Base-by-base conservation (phyloP, 306 rosid genomes). In the Prunus armeniaca region DNA sequence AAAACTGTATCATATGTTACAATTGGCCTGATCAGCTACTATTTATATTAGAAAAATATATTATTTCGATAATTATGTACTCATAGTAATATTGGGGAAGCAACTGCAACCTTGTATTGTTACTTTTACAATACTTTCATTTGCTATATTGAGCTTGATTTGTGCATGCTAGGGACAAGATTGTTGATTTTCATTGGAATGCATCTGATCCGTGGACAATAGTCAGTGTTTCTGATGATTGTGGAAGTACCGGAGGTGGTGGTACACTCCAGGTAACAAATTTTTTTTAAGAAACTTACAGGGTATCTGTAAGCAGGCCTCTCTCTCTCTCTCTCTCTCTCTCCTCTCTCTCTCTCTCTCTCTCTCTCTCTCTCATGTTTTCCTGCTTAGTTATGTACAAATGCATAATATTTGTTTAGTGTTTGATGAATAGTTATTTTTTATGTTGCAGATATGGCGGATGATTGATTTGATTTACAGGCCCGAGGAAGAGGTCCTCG, bases 221-320 rank as follows among this genome's bases (percentile, higher is more conserved):
- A 69, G 93, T 89, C 38, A 95, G 99, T 12, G 99, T 95, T 72
- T 95, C 99, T 34, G 99, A 95, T 82, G 99, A 95, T 78, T 92
- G 99, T 79, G 97, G 86, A 80, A 90, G 91, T 64, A 92, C 99
- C 38, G 97, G 99, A 19, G 99, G 99, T 67, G 99, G 99, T 22
- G 99, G 97, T 65, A 95, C 99, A 9, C 84, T 95, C 78, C 99
- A 95, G 99, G 98, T 93, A 78, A 25, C 25, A 6, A 1, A 22
- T 9, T 0, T 2, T 5, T 20, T 41, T 10, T 3, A 25, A 1
- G 43, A 14, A 20, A 57, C 45, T 20, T 34, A 64, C 49, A 8
- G 6, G 12, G 10, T 38, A 38, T 38, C 43, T 38, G 43, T 38
- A 38, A 38, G 43, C 43, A 38, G 43, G 2, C 43, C 10, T 3